Base-by-base conservation (phyloP, 306 rosid genomes). In the Senna siamea region DNA sequence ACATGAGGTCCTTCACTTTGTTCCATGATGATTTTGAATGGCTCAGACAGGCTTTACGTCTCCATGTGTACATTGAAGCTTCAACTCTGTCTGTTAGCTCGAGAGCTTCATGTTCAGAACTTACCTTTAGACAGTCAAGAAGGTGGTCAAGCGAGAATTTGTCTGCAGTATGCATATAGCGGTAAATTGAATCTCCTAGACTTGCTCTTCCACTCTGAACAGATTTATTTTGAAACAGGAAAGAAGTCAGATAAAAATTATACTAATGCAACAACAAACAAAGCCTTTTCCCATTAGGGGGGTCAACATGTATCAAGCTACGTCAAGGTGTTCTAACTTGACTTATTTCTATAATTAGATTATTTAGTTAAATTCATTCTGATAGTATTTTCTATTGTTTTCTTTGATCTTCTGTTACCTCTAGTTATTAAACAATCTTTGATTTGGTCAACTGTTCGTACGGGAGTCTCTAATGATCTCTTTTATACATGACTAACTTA, bases 21-120 rank as follows among this genome's bases (percentile, higher is more conserved):
- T 79, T 86, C 99, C 99, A 95, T 43, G 99, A 95, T 15, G 98
- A 76, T 76, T 85, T 90, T 61, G 99, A 95, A 82, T 92, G 82
- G 76, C 83, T 90, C 37, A 90, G 12, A 69, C 99, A 95, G 28
- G 99, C 81, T 74, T 95, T 95, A 12, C 98, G 89, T 55, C 99
- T 83, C 99, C 98, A 95, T 55, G 99, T 92, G 80, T 88, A 90
- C 99, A 92, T 92, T 10, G 99, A 95, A 9, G 99, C 86, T 75
- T 95, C 98, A 5, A 90, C 91, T 60, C 76, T 85, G 66, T 95
- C 97, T 8, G 96, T 92, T 38, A 95, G 87, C 75, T 88, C 89
- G 15, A 95, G 97, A 40, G 98, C 99, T 78, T 95, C 99, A 53
- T 87, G 99, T 75, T 95, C 99, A 1, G 96, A 88, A 63, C 85